phyloP scores from a whole-genome alignment of 1,284 basidiomycete species.

The Apiotrichum siamense region DNA sequence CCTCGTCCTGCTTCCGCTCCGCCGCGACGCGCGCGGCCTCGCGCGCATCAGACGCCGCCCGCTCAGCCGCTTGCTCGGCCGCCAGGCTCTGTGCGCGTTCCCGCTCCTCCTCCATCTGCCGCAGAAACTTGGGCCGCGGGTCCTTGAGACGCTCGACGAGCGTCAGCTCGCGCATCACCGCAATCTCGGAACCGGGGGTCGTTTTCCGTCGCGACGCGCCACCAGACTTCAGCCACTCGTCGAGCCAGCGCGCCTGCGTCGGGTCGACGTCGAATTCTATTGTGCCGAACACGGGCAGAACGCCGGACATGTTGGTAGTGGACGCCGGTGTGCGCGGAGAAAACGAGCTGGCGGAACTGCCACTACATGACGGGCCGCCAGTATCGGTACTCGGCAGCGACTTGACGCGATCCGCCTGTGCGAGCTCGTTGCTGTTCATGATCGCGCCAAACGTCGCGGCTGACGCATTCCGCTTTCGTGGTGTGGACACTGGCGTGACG shows the following conservation, averaged over 20 bases:
- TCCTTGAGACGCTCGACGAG: slow-evolving; percentile 29
- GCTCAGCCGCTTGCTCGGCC: not conserved
- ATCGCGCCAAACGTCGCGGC: slow-evolving; percentile 2
- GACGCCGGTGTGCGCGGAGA: slow-evolving; percentile 25
- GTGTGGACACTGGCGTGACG: slow-evolving; percentile 4
- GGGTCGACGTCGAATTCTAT: slow-evolving; percentile 46
- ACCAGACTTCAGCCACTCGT: slow-evolving; percentile 25
- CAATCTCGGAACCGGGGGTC: slow-evolving; percentile 7
- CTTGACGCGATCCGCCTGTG: not conserved
- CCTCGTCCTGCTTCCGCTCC: not conserved
- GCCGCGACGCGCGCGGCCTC: not conserved
- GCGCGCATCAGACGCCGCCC: not conserved
- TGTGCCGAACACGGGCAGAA: slow-evolving; percentile 33
- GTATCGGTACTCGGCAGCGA: not conserved
- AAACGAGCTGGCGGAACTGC: slow-evolving; percentile 11
- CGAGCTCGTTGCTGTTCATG: not conserved
- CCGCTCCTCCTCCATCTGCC: slow-evolving; percentile 23
- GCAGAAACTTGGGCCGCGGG: slow-evolving; percentile 26
- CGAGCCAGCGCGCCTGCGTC: slow-evolving; percentile 37
- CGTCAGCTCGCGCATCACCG: slow-evolving; percentile 27
- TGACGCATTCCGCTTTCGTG: slow-evolving; percentile 1
- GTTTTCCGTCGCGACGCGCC: slow-evolving; percentile 10
- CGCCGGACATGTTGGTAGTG: not conserved
- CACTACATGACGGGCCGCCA: slow-evolving; percentile 2
- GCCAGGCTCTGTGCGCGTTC: not conserved